Evolutionary conservation across 73 alveolate genomes (phyloP), one percentile per base, ranked within the genome.

Genomic region (Paramecium tetraurelia): DNA sequence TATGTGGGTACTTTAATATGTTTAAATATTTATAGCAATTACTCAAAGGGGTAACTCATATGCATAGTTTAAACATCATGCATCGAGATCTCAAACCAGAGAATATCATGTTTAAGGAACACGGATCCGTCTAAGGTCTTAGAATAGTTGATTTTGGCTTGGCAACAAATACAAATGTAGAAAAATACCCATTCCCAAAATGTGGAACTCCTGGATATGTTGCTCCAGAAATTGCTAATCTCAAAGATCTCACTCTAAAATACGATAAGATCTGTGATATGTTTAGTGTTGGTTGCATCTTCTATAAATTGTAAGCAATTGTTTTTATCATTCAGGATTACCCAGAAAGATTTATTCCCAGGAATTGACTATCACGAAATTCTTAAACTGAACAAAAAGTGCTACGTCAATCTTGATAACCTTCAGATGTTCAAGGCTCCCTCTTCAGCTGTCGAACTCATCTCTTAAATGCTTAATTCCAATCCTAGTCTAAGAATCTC

Each of bases 21-120:
- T 22, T 43, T 24, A 38, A 48, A 31, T 18, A 27, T 18, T 22
- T 48, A 31, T 80, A 80, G 90, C 46, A 93, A 89, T 86, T 97
- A n/a, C 95, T 97, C 27, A 92, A 92, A 69, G 98, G 98, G n/a
- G 87, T 96, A 4, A 96, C 95, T 38, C 95, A 97, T 80, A 93
- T 96, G 58, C 99, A 97, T 85, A 70, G 93, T 20, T 71, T 92
- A 71, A 90, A 92, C 35, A 96, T 97, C 7, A 96, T 98, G 50
- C 99, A 98, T 80, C 89, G 99, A 93, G 99, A 98, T 94, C 93
- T 98, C 10, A 98, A 98, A 93, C 97, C 98, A 35, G 99, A 98
- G 59, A 98, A 98, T 93, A 96, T 98, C 48, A 94, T 98, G 92
- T 95, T 97, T 59, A 85, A 85, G 35, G 83, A 85, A 18, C 59